Conservation (phyloP, 2,329 filamentous ascomycete species). For the Alternaria sp. region DNA sequence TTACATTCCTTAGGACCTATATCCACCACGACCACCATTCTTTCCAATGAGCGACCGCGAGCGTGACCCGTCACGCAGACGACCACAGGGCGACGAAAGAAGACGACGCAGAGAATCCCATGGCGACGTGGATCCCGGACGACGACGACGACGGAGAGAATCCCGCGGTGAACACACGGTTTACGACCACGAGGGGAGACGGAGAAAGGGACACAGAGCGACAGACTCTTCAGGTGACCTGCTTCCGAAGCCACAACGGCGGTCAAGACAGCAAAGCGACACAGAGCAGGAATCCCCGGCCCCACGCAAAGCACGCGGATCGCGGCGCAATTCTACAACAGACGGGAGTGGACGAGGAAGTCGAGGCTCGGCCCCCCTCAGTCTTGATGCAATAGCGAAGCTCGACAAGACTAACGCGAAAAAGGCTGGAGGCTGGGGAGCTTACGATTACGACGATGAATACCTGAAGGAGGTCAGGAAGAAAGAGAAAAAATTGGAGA, state of each 20-base stretch:
- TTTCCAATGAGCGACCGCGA: conserved; percentile 34
- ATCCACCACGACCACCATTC: conserved; percentile 8
- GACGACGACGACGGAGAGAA: conserved; percentile 31
- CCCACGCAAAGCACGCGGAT: conserved; percentile 33
- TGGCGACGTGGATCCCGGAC: conserved; percentile 36
- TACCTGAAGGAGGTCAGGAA: conserved; percentile 50
- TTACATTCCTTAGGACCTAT: conserved; percentile 7
- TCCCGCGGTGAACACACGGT: conserved; percentile 29
- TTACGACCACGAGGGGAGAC: conserved; percentile 41
- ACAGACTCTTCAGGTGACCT: conserved; percentile 53
- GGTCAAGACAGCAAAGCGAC: conserved; percentile 40
- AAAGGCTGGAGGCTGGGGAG: conserved; percentile 53
- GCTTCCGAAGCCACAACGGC: conserved; percentile 38
- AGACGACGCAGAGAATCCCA: conserved; percentile 42
- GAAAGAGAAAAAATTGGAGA: conserved; percentile 49
- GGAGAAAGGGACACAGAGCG: conserved; percentile 49
- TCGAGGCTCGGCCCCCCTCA: conserved; percentile 52
- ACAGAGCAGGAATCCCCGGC: conserved; percentile 42
- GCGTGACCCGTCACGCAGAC: conserved; percentile 34
- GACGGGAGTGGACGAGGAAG: conserved; percentile 44
- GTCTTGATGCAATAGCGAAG: conserved; percentile 69
- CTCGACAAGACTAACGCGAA: conserved; percentile 70
- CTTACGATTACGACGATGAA: conserved; percentile 53
- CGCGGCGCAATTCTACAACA: conserved; percentile 34
- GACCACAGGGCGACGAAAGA: conserved; percentile 40